phyloP scores from a whole-genome alignment of 331 rosid species.

The Quercus lobata region DNA sequence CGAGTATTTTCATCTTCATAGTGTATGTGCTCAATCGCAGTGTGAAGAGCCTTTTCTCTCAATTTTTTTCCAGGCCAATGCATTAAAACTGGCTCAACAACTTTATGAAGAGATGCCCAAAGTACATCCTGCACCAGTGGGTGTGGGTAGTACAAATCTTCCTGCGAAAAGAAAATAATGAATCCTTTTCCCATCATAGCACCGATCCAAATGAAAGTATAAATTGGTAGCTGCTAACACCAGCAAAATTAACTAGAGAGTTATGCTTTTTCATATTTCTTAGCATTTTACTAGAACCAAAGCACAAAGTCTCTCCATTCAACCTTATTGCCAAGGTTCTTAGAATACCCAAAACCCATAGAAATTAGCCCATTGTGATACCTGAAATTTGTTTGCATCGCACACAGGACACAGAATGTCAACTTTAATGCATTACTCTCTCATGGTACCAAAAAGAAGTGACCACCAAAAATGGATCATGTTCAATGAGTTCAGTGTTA shows the following conservation, averaged over 20 bases:
- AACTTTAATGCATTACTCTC: background rate
- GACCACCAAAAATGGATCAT: background rate
- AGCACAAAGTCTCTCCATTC: background rate
- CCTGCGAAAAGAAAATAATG: slow-evolving; percentile 48
- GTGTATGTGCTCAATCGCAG: slow-evolving; percentile 69
- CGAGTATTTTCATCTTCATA: slow-evolving; percentile 97
- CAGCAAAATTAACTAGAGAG: slow-evolving; percentile 12
- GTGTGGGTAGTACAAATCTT: slow-evolving; percentile 89
- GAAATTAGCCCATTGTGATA: background rate
- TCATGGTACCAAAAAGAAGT: background rate
- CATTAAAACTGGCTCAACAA: slow-evolving; percentile 68
- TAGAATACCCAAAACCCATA: background rate
- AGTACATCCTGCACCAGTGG: slow-evolving; percentile 83
- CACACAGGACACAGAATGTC: background rate
- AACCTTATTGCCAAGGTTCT: background rate
- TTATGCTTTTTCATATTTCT: background rate
- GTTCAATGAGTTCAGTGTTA: background rate
- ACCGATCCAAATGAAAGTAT: slow-evolving; percentile 16
- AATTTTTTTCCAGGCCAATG: slow-evolving; percentile 80
- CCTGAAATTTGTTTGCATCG: background rate
- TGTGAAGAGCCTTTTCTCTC: slow-evolving; percentile 63
- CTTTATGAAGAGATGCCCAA: slow-evolving; percentile 74
- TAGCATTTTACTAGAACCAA: background rate
- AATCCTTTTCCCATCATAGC: slow-evolving; percentile 9
- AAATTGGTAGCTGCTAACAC: slow-evolving; percentile 6